Evolutionary conservation across 306 rosid genomes (phyloP), one percentile per base, ranked within the genome.

Genomic region (Vicia villosa): DNA sequence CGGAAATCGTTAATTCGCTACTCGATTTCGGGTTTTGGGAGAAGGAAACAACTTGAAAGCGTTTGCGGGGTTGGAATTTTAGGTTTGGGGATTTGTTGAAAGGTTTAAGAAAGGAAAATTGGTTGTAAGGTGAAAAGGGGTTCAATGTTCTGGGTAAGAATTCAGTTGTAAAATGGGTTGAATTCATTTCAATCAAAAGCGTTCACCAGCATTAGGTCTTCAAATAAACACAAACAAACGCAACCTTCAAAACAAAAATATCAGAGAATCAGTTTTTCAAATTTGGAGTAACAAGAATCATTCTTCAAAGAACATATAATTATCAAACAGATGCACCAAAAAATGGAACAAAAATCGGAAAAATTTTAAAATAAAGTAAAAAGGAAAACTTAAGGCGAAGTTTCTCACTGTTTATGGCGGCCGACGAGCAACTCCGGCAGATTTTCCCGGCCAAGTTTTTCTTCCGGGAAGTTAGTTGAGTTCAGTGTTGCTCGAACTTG

Each of bases 141-240:
- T 45, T 64, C 5, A 73, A 57, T 36, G 80, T 54, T 76, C 16
- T 76, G 5, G 84, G 75, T 36, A 80, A 68, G 66, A 83, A 72
- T n/a, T 63, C 82, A 16, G 72, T 76, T 50, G 63, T 64, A 6
- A 76, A 8, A 62, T 56, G 71, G 51, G 42, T 6, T 6, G 66
- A 20, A 66, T 83, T 80, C 87, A 80, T 83, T 36, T 76, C 73
- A 76, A 69, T 57, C 63, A 69, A 71, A 47, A 70, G 40, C 19
- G 45, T 21, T 57, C 41, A 17, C 56, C 54, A 55, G 63, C 47
- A 62, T 43, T 57, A 57, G 17, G 64, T 46, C 60, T 49, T 43
- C 24, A 74, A 38, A 13, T 43, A 58, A 57, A 59, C 55, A 64
- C 34, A 14, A 13, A 43, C 6, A 54, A 30, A 70, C 14, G 45